Evolutionary conservation across 1,284 basidiomycete species (phyloP).

Genomic region (Kwoniella shivajii): DNA sequence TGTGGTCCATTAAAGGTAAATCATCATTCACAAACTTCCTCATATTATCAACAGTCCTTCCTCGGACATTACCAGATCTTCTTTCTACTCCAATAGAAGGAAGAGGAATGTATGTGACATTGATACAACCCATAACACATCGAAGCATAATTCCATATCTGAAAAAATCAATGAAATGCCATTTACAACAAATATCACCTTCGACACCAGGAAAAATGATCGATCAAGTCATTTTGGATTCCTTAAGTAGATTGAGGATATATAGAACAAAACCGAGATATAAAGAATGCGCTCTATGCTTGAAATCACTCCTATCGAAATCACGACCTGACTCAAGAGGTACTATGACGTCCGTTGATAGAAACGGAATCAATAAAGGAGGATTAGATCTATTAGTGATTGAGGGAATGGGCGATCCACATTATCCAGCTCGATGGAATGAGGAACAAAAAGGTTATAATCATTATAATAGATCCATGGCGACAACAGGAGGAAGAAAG

Average conservation of each 20-base stretch:
- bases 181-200: slow-evolving; percentile 24
- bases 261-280: slow-evolving; percentile 28
- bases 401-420: slow-evolving; percentile 49
- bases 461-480: background rate
- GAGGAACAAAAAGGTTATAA: slow-evolving; percentile 30
- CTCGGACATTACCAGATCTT: slow-evolving; percentile 11
- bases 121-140: slow-evolving; percentile 37
- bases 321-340: background rate
- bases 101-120: slow-evolving; percentile 23
- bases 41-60: slow-evolving; percentile 41
- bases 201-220: slow-evolving; percentile 3
- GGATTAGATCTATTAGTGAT: slow-evolving; percentile 38
- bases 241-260: slow-evolving; percentile 27
- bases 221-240: slow-evolving; percentile 17
- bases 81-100: slow-evolving; percentile 38
- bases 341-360: background rate
- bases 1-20: slow-evolving; percentile 31
- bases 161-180: slow-evolving; percentile 25
- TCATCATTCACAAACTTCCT: slow-evolving; percentile 34
- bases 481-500: slow-evolving; percentile 1
- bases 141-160: slow-evolving; percentile 23
- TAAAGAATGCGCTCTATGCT: slow-evolving; percentile 25
- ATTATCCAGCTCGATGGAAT: slow-evolving; percentile 44
- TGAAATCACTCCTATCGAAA: slow-evolving; percentile 23
- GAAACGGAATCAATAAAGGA: background rate